Conservation (phyloP, 192 early-diverging fungal species). For the Linnemannia hyalina region DNA sequence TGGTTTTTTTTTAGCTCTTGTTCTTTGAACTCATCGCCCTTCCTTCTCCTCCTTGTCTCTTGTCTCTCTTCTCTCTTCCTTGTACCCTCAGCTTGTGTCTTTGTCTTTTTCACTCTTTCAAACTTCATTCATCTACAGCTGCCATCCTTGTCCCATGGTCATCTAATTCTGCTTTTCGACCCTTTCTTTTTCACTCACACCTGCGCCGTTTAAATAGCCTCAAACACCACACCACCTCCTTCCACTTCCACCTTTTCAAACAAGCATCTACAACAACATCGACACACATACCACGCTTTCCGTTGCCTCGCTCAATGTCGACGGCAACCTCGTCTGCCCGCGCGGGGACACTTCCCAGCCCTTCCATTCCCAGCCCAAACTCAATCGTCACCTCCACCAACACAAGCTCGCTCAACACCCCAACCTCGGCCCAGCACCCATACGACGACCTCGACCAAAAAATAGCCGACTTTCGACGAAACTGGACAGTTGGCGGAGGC, state of each 20-base stretch:
- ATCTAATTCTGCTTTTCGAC: background rate
- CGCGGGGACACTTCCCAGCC: conserved; percentile 41
- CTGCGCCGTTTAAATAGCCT: background rate
- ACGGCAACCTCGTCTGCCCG: conserved; percentile 46
- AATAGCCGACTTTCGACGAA: conserved; percentile 30
- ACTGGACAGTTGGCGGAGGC: conserved; percentile 37
- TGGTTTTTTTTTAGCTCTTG: background rate
- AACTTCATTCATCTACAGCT: background rate
- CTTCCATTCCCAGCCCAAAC: conserved; percentile 52
- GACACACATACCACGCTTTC: background rate
- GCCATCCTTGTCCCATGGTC: background rate
- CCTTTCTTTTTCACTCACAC: background rate
- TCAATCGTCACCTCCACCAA: conserved; percentile 38
- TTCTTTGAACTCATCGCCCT: background rate
- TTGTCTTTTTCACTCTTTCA: background rate
- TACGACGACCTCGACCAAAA: conserved; percentile 44
- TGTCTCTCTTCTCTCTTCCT: background rate
- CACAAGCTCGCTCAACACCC: conserved; percentile 43
- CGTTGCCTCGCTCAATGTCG: conserved; percentile 26
- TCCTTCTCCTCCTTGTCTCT: background rate
- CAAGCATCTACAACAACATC: background rate
- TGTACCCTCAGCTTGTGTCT: background rate
- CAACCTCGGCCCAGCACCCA: conserved; percentile 20
- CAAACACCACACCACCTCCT: background rate
- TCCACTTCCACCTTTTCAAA: background rate